Conservation (phyloP, 257 asterid genomes). For the Haberlea rhodopensis region DNA sequence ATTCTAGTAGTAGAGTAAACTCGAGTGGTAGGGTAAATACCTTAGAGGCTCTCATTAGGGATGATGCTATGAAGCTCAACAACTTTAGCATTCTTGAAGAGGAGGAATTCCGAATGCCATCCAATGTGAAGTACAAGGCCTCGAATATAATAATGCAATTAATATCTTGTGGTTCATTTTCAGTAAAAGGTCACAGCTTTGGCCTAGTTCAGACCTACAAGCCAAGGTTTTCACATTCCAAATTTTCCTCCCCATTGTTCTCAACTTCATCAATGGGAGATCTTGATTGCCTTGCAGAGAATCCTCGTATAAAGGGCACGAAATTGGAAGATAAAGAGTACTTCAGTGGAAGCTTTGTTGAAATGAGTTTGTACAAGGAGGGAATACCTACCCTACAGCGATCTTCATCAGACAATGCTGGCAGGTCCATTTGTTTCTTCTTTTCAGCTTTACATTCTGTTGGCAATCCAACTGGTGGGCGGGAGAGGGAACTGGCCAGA, state of each 20-base stretch:
- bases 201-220: slow-evolving; percentile 75
- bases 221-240: slow-evolving; percentile 78
- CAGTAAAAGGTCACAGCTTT: slow-evolving; percentile 85
- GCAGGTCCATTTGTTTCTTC: slow-evolving; percentile 48
- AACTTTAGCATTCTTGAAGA: slow-evolving; percentile 75
- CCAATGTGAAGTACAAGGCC: slow-evolving; percentile 62
- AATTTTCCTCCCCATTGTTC: slow-evolving; percentile 72
- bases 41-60: slow-evolving; percentile 83
- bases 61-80: slow-evolving; percentile 73
- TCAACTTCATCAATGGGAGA: slow-evolving; percentile 76
- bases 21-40: slow-evolving; percentile 53
- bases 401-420: slow-evolving; percentile 80
- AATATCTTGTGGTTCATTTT: slow-evolving; percentile 85
- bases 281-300: slow-evolving; percentile 66
- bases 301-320: slow-evolving; percentile 61
- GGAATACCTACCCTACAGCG: slow-evolving; percentile 61
- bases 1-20: neutral
- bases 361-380: slow-evolving; percentile 64
- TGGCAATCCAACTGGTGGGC: neutral
- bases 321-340: slow-evolving; percentile 80
- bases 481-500: neutral
- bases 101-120: slow-evolving; percentile 53
- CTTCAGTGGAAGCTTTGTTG: slow-evolving; percentile 88
- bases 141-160: slow-evolving; percentile 86
- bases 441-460: neutral